Evolutionary conservation across 164 flowering plant genomes (phyloP), one percentile per base, ranked within the genome.

Genomic region (Kalanchoe fedtschenkoi): DNA sequence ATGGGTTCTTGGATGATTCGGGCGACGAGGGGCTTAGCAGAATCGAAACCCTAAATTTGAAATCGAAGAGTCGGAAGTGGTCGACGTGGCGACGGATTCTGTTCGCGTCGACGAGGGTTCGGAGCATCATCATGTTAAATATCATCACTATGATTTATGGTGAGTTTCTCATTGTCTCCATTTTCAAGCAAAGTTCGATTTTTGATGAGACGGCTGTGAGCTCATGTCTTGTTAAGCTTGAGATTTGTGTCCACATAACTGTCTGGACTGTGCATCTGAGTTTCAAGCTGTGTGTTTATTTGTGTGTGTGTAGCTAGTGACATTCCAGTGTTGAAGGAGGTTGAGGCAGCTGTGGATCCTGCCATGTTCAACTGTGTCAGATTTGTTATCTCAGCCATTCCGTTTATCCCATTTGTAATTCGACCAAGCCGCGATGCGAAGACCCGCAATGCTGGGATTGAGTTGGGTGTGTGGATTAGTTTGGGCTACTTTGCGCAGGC

Each of bases 401-500:
- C 91, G 37, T 90, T 90, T 66, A 35, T 88, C 39, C 93, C 93
- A 33, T 84, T 83, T 70, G 71, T 83, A 14, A 57, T 84, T 2
- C 72, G 55, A 69, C 77, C 86, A 19, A 68, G 76, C 34, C 76
- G 58, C 60, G 91, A 88, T 76, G 67, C 62, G 30, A 68, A 70
- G 46, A 85, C 80, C 39, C 81, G 96, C 16, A 76, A 75, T 62
- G 84, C 96, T 10, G 97, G 93, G 65, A 51, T 83, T 7, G 93
- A 91, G 69, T 78, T 91, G 72, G 97, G 97, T 19, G 59, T 88
- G 47, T 91, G 96, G 96, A 78, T 88, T 62, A 91, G 97, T 79
- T 62, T 91, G 70, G 97, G 89, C 19, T 88, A 91, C 75, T 74
- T 91, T 30, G 67, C 78, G 72, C 93, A 91, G 70, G 83, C 96